Conservation (phyloP, 148 eudicot genomes). For the Amaranthus cruentus region DNA sequence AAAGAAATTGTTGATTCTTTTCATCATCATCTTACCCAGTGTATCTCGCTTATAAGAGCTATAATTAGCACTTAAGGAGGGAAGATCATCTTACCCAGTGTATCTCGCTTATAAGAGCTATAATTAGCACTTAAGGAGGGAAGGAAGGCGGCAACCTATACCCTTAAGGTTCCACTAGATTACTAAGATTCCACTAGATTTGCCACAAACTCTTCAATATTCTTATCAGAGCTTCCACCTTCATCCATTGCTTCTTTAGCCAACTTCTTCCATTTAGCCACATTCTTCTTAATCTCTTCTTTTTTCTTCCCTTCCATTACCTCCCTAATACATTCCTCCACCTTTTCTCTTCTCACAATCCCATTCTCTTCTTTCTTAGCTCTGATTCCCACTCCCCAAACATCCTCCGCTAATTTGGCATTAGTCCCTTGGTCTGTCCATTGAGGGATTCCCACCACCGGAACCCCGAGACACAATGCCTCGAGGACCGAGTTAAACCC, state of each 20-base stretch:
- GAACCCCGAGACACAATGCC: conserved; percentile 48
- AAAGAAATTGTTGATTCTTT: too few species aligned
- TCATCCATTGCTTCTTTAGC: conserved; percentile 53
- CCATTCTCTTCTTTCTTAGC: conserved; percentile 32
- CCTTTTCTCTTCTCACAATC: conserved; percentile 24
- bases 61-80: too few species aligned
- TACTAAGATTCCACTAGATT: background rate
- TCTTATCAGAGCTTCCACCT: conserved; percentile 53
- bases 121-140: too few species aligned
- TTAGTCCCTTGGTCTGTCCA: conserved; percentile 54
- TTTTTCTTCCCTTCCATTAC: conserved; percentile 49
- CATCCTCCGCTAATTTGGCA: conserved; percentile 57
- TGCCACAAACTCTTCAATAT: conserved; percentile 41
- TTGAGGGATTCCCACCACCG: conserved; percentile 45
- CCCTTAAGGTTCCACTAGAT: too few species aligned
- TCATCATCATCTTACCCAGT: too few species aligned
- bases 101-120: too few species aligned
- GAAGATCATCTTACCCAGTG: too few species aligned
- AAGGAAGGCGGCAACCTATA: too few species aligned
- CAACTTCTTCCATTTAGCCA: conserved; percentile 40
- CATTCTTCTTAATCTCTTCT: conserved; percentile 38
- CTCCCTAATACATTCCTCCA: conserved; percentile 35
- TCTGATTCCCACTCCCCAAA: conserved; percentile 49
- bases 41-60: too few species aligned
- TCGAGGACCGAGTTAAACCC: conserved; percentile 62